phyloP scores from a whole-genome alignment of 331 rosid species.

The Acacia concinna region DNA sequence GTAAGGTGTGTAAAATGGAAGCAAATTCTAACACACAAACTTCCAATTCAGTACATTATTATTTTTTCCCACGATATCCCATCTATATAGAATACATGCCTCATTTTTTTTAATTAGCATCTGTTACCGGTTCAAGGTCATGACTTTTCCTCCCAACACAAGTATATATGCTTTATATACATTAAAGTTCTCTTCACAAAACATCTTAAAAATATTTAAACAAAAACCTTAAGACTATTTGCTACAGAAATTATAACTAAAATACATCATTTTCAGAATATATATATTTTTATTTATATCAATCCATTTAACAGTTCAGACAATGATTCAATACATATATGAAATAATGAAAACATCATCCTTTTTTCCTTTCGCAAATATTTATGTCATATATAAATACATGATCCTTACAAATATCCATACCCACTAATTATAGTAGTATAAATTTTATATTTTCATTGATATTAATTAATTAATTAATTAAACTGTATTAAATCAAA shows the following conservation, averaged over 20 bases:
- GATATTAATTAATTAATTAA: background rate
- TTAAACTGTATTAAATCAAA: background rate
- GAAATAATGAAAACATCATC: background rate
- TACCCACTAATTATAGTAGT: background rate
- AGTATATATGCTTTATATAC: background rate
- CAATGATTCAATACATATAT: no score
- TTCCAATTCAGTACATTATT: background rate
- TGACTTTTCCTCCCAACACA: no score
- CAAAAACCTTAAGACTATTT: no score
- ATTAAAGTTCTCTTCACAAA: background rate
- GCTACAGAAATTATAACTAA: background rate
- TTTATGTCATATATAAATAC: no score
- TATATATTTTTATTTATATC: no score
- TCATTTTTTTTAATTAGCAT: no score
- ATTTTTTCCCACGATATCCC: background rate
- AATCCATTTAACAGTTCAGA: background rate
- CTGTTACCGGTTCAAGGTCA: no score
- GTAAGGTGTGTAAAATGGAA: background rate
- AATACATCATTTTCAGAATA: no score
- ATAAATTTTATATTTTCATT: no score
- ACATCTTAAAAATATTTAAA: no score
- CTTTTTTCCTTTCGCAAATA: no score
- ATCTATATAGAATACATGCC: no score
- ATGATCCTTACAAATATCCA: background rate
- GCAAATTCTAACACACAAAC: background rate